Conservation (phyloP, 1,139 yeast species). For the Sugiyamaella japonica region DNA sequence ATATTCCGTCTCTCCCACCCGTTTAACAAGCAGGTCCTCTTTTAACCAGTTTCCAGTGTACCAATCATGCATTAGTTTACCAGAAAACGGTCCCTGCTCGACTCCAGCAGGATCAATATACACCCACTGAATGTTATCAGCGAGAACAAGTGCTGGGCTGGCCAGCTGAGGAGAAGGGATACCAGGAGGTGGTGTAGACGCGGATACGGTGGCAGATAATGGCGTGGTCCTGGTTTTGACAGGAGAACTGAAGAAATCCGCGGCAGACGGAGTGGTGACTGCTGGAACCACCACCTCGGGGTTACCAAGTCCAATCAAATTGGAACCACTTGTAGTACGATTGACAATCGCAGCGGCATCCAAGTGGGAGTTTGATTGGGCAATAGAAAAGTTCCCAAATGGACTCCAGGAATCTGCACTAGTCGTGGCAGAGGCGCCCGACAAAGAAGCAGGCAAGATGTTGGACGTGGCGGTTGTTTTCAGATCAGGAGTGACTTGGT, state of each 20-base stretch:
- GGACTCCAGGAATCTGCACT: constrained; percentile 16
- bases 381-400: constrained; percentile 13
- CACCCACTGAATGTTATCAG: constrained; percentile 60
- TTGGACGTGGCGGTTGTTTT: not conserved
- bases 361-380: not conserved
- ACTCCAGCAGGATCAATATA: constrained; percentile 70
- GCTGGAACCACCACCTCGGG: not conserved
- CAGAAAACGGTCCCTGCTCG: constrained; percentile 81
- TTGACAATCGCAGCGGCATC: not conserved
- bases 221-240: constrained; percentile 6
- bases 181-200: constrained; percentile 31
- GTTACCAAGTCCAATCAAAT: not conserved
- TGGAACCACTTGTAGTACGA: constrained; percentile 5
- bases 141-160: constrained; percentile 31
- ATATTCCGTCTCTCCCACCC: constrained; percentile 44
- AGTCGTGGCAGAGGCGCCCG: not conserved
- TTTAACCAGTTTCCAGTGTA: constrained; percentile 60
- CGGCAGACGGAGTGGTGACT: not conserved
- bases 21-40: constrained; percentile 56
- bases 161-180: constrained; percentile 24
- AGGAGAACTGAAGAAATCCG: constrained; percentile 17
- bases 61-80: constrained; percentile 80
- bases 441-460: constrained; percentile 4
- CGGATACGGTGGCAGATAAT: not conserved
- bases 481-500: not conserved